These are phyloP conservation scores for Penicillium ochrochloron DNA, from an alignment of 495 filamentous ascomycete species.

Conservation along the genomic window DNA sequence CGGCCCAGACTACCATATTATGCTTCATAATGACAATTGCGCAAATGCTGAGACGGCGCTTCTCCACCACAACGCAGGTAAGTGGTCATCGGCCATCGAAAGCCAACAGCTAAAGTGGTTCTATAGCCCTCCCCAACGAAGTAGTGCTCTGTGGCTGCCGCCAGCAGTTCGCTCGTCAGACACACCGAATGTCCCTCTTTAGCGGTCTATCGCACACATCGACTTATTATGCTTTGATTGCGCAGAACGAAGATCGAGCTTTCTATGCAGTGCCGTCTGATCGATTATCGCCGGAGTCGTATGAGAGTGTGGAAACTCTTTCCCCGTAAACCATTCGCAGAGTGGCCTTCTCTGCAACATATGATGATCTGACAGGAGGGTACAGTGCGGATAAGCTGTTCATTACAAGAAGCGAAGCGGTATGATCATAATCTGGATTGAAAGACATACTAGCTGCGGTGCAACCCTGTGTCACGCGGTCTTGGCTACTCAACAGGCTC, in stretches of 20 bases:
- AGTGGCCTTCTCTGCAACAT: neutral
- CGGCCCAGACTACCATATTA: neutral
- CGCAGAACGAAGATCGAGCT: slow-evolving; percentile 1
- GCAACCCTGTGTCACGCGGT: too few relatives aligned
- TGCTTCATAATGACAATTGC: neutral
- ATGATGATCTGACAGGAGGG: neutral
- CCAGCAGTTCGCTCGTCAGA: neutral
- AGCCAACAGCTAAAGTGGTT: too few relatives aligned
- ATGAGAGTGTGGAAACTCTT: neutral
- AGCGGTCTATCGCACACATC: neutral
- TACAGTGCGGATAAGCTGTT: neutral
- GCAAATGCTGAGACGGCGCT: too few relatives aligned
- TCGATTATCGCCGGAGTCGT: slow-evolving; percentile 1
- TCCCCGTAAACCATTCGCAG: neutral
- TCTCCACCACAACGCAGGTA: too few relatives aligned
- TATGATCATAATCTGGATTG: too few relatives aligned
- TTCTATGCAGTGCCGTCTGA: slow-evolving; percentile 1
- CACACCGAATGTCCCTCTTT: slow-evolving; percentile 3
- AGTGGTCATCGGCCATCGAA: too few relatives aligned
- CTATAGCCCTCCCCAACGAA: too few relatives aligned
- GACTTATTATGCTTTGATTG: slow-evolving; percentile 1
- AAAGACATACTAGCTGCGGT: too few relatives aligned
- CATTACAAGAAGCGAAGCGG: neutral
- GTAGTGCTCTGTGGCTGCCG: neutral
- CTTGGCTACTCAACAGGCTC: too few relatives aligned